Conservation (phyloP, 129 eudicot species). For the Centella asiatica region DNA sequence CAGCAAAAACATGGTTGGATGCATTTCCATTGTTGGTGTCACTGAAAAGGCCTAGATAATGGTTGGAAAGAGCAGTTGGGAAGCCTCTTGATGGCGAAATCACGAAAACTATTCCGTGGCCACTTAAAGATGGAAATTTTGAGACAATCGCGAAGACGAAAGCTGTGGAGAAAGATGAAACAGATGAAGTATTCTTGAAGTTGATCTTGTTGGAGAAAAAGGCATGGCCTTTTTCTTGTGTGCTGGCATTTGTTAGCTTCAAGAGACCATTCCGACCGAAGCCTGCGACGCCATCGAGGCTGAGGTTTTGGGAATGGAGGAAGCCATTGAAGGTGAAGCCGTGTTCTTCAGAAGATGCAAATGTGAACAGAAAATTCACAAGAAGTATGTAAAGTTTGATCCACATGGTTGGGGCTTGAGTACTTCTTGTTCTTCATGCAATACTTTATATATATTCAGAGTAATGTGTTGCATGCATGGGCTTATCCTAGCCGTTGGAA, state of each 20-base stretch:
- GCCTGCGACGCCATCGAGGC: too few relatives aligned
- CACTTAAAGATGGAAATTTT: constrained; percentile 40
- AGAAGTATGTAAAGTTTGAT: too few relatives aligned
- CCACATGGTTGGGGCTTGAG: too few relatives aligned
- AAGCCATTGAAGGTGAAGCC: too few relatives aligned
- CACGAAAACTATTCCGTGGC: constrained; percentile 67
- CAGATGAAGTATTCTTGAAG: constrained; percentile 34
- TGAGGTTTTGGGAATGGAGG: too few relatives aligned
- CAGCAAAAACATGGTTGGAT: constrained; percentile 50
- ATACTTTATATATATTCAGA: too few relatives aligned
- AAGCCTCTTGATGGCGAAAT: constrained; percentile 38
- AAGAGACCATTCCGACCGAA: constrained; percentile 36
- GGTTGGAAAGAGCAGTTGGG: constrained; percentile 42
- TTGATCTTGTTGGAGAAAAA: constrained; percentile 32
- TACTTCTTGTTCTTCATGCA: too few relatives aligned
- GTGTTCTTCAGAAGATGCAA: too few relatives aligned
- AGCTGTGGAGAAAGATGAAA: constrained; percentile 48
- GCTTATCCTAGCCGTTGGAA: too few relatives aligned
- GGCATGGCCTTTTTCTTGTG: constrained; percentile 34
- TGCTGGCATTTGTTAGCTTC: constrained; percentile 37
- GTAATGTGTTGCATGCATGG: too few relatives aligned
- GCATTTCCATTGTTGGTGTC: constrained; percentile 32
- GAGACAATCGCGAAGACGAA: constrained; percentile 45
- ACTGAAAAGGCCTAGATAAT: constrained; percentile 52
- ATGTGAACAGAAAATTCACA: too few relatives aligned